Conservation (phyloP, 202 grass and related monocot genomes). For the Schoenoplectus tabernaemontani region DNA sequence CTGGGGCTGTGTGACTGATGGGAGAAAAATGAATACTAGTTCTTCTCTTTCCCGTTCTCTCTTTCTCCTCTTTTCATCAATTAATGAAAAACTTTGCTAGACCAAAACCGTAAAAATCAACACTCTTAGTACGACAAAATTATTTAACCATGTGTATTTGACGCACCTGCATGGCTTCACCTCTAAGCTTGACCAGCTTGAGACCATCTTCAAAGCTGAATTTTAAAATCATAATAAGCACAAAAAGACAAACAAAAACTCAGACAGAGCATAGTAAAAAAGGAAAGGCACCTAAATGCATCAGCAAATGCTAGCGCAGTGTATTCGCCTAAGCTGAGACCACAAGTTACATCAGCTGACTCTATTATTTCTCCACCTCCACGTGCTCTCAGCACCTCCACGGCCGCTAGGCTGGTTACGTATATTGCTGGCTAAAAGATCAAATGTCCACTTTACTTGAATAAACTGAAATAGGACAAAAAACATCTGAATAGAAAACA, state of each 20-base stretch:
- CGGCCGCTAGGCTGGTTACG: constrained; percentile 82
- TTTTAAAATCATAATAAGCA: constrained; percentile 16
- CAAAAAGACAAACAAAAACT: neutral
- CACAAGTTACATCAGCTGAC: constrained; percentile 82
- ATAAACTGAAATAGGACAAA: neutral
- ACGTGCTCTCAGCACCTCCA: constrained; percentile 62
- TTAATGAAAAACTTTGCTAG: constrained; percentile 81
- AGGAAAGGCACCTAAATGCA: constrained; percentile 72
- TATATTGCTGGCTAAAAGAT: constrained; percentile 83
- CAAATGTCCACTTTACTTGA: neutral
- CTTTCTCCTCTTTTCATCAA: constrained; percentile 65
- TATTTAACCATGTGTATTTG: neutral
- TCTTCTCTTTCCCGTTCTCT: constrained; percentile 54
- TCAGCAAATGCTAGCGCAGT: constrained; percentile 87
- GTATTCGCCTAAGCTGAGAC: constrained; percentile 96
- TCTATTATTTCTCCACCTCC: constrained; percentile 64
- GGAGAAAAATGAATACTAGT: no score
- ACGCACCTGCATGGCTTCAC: constrained; percentile 84
- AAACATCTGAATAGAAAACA: neutral
- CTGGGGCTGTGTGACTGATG: no score
- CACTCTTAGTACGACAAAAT: neutral
- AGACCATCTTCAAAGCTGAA: constrained; percentile 97
- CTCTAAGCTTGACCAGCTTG: constrained; percentile 97
- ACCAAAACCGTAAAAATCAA: constrained; percentile 36
- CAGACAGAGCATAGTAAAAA: neutral